Evolutionary conservation across 108 stramenopile species (phyloP).

Genomic region (Poteriospumella lacustris): DNA sequence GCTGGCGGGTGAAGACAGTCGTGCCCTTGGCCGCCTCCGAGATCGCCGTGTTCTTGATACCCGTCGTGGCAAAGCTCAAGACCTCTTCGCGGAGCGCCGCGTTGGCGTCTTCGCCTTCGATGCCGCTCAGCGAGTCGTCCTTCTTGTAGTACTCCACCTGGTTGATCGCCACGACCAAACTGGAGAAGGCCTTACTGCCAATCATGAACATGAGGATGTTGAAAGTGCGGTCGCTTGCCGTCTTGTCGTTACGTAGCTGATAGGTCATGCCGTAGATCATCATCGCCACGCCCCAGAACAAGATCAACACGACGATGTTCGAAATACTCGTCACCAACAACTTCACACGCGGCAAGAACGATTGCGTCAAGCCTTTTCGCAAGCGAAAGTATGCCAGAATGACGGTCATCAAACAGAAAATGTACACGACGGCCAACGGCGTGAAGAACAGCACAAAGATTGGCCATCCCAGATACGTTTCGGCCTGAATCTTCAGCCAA

Average conservation of each 20-base stretch:
- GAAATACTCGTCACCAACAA: not conserved
- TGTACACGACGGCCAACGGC: not conserved
- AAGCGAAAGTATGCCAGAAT: not conserved
- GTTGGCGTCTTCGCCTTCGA: too few species aligned
- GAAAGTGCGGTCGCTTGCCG: not conserved
- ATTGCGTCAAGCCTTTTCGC: not conserved
- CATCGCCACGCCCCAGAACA: not conserved
- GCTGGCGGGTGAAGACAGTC: too few species aligned
- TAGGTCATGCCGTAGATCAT: not conserved
- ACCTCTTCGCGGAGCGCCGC: constrained; percentile 3
- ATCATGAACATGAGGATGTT: constrained; percentile 7
- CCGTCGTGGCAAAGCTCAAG: not conserved
- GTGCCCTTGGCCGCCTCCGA: too few species aligned
- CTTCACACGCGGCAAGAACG: not conserved
- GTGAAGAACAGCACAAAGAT: not conserved
- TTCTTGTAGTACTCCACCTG: too few species aligned
- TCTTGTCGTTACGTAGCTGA: not conserved
- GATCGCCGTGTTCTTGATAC: not conserved
- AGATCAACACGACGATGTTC: not conserved
- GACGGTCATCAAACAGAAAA: not conserved
- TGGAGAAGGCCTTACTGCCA: not conserved
- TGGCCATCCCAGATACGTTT: too few species aligned
- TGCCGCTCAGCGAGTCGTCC: too few species aligned
- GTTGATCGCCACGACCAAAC: not conserved
- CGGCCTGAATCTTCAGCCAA: too few species aligned